Percentiles rank a stretch among this genome's conserved stretches.
Evolutionary conservation across 331 rosid species (phyloP).

Genomic region (Malus hybrid): DNA sequence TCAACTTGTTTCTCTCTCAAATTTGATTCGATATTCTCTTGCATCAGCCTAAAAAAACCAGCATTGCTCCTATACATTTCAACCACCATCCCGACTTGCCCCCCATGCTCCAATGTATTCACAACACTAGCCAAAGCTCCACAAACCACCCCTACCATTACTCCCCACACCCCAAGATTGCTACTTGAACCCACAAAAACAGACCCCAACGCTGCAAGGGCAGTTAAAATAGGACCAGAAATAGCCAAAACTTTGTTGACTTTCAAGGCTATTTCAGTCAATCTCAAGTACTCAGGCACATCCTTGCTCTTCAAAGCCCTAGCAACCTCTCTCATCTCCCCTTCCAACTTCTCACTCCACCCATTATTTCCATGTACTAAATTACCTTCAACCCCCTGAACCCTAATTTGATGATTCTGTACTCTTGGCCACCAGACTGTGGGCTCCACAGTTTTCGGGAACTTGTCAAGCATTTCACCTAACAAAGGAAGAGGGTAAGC

Average conservation of each 20-base stretch:
- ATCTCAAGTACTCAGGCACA: slow-evolving; percentile 50
- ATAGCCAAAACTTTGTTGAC: slow-evolving; percentile 51
- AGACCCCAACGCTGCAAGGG: slow-evolving; percentile 50
- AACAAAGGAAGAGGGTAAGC: slow-evolving; percentile 80
- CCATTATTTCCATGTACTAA: slow-evolving; percentile 28
- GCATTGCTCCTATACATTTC: slow-evolving; percentile 71
- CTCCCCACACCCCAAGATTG: slow-evolving; percentile 25
- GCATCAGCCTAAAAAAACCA: slow-evolving; percentile 53
- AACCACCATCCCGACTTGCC: slow-evolving; percentile 82
- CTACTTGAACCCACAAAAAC: slow-evolving; percentile 11
- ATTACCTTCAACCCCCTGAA: neutral
- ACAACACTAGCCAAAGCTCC: slow-evolving; percentile 61
- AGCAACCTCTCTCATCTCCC: slow-evolving; percentile 42
- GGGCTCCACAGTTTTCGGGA: slow-evolving; percentile 53
- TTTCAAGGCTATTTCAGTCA: slow-evolving; percentile 45
- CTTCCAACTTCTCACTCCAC: slow-evolving; percentile 63
- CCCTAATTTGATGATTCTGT: neutral
- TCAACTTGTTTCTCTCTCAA: slow-evolving; percentile 22
- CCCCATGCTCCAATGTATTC: slow-evolving; percentile 65
- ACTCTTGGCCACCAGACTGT: slow-evolving; percentile 73
- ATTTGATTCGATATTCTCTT: slow-evolving; percentile 25
- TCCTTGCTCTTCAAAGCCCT: slow-evolving; percentile 56
- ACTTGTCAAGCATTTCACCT: slow-evolving; percentile 73
- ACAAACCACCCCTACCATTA: slow-evolving; percentile 28
- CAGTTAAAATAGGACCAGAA: slow-evolving; percentile 60